Conservation (phyloP, 2,329 filamentous ascomycete genomes). For the Chaetomium sp. region DNA sequence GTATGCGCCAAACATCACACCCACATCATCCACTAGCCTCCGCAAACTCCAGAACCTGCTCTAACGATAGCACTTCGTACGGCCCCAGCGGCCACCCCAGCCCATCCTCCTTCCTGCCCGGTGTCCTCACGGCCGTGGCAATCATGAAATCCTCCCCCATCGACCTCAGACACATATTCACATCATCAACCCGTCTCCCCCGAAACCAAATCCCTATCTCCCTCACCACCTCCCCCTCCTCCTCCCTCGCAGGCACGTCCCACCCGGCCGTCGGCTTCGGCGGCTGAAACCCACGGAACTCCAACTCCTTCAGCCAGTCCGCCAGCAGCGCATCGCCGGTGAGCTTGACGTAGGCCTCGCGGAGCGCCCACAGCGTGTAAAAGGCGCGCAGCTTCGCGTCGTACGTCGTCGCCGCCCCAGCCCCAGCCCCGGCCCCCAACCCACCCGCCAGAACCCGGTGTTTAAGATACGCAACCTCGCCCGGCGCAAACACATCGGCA, state of each 20-base stretch:
- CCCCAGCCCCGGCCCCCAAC: slow-evolving; percentile 1
- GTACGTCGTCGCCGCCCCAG: slow-evolving; percentile 40
- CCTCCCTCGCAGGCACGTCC: slow-evolving; percentile 25
- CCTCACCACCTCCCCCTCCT: slow-evolving; percentile 41
- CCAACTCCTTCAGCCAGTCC: slow-evolving; percentile 69
- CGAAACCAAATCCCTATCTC: slow-evolving; percentile 45
- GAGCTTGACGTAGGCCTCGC: slow-evolving; percentile 82
- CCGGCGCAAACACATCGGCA: slow-evolving; percentile 66
- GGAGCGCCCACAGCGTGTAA: slow-evolving; percentile 77
- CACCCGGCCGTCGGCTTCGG: slow-evolving; percentile 45
- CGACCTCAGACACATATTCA: slow-evolving; percentile 48
- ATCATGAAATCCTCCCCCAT: slow-evolving; percentile 57
- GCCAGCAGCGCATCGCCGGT: slow-evolving; percentile 77
- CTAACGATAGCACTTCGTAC: slow-evolving; percentile 48
- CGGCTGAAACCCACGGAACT: slow-evolving; percentile 66
- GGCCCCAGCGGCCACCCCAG: slow-evolving; percentile 45
- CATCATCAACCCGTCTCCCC: slow-evolving; percentile 45
- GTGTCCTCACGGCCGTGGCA: slow-evolving; percentile 53
- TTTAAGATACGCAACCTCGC: slow-evolving; percentile 66
- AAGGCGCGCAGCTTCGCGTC: slow-evolving; percentile 69
- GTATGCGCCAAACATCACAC: neutral
- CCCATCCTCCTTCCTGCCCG: slow-evolving; percentile 42
- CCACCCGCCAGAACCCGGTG: slow-evolving; percentile 39
- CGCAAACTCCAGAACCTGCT: slow-evolving; percentile 50
- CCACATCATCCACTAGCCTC: slow-evolving; percentile 38